phyloP scores from a whole-genome alignment of 2,329 filamentous ascomycete genomes.

The Alternaria sp. region DNA sequence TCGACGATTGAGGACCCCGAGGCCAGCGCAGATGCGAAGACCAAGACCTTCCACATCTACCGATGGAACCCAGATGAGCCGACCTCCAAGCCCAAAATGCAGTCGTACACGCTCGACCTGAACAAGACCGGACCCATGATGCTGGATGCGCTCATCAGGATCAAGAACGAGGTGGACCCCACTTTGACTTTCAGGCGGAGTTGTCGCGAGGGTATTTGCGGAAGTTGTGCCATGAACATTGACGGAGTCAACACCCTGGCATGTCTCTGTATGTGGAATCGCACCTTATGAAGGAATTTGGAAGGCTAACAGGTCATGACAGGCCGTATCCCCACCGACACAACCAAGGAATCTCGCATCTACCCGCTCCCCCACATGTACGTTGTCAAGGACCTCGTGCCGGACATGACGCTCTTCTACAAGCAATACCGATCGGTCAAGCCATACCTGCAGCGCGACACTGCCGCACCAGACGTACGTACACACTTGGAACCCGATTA shows the following conservation, averaged over 20 bases:
- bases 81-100: slow-evolving; percentile 91
- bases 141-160: slow-evolving; percentile 92
- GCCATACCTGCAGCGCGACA: slow-evolving; percentile 94
- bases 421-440: slow-evolving; percentile 99
- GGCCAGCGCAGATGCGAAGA: slow-evolving; percentile 62
- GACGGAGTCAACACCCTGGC: slow-evolving; percentile 98
- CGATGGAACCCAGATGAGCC: slow-evolving; percentile 96
- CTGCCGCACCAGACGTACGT: slow-evolving; percentile 80
- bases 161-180: slow-evolving; percentile 99
- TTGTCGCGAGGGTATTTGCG: slow-evolving; percentile 98
- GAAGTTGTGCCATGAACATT: slow-evolving; percentile 99
- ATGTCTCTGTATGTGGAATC: slow-evolving; percentile 80
- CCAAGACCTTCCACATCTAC: slow-evolving; percentile 99
- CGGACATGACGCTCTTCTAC: slow-evolving; percentile 98
- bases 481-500: background rate
- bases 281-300: background rate
- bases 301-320: slow-evolving; percentile 19
- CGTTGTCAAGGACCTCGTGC: slow-evolving; percentile 98
- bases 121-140: slow-evolving; percentile 99
- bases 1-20: slow-evolving; percentile 68
- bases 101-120: slow-evolving; percentile 91
- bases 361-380: slow-evolving; percentile 99
- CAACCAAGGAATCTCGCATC: slow-evolving; percentile 82
- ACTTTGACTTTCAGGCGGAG: slow-evolving; percentile 95
- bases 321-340: slow-evolving; percentile 94